A percentile compares a stretch with the other conserved stretches of the same genome.
Evolutionary conservation across 768 basidiomycete genomes (phyloP).

Genomic region (Lenzites betulinus): DNA sequence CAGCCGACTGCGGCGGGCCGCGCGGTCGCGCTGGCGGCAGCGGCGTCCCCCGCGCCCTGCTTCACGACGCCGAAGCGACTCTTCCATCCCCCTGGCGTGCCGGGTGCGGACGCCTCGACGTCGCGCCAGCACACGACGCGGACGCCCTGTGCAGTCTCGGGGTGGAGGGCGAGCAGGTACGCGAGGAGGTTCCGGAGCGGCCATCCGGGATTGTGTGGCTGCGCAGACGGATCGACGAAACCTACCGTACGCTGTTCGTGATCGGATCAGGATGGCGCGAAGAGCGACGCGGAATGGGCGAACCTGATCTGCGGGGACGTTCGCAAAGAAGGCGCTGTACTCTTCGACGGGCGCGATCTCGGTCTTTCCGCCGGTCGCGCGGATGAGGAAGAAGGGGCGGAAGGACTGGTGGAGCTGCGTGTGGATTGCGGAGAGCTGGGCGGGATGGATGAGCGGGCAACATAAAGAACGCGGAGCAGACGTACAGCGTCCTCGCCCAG

Average conservation of each 20-base stretch:
- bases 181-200: slow-evolving; percentile 89
- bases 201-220: slow-evolving; percentile 59
- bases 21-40: slow-evolving; percentile 4
- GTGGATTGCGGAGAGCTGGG: slow-evolving; percentile 55
- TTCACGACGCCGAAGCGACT: slow-evolving; percentile 62
- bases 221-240: slow-evolving; percentile 77
- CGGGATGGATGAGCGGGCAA: not conserved
- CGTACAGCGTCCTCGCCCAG: slow-evolving; percentile 47
- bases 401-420: slow-evolving; percentile 44
- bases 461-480: not conserved
- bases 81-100: slow-evolving; percentile 47
- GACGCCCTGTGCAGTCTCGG: slow-evolving; percentile 49
- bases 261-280: not conserved
- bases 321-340: slow-evolving; percentile 58
- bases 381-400: slow-evolving; percentile 66
- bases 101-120: slow-evolving; percentile 45
- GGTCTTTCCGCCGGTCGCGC: slow-evolving; percentile 36
- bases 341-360: slow-evolving; percentile 57
- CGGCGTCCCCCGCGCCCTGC: slow-evolving; percentile 29
- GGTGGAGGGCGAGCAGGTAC: slow-evolving; percentile 84
- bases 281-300: slow-evolving; percentile 22
- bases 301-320: slow-evolving; percentile 44
- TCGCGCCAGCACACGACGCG: slow-evolving; percentile 82
- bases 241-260: slow-evolving; percentile 30
- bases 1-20: slow-evolving; percentile 82